A percentile compares a stretch with the other conserved stretches of the same genome.
These are phyloP conservation scores for Amanita inopinata DNA, from an alignment of 768 basidiomycete species.

Conservation along the genomic window DNA sequence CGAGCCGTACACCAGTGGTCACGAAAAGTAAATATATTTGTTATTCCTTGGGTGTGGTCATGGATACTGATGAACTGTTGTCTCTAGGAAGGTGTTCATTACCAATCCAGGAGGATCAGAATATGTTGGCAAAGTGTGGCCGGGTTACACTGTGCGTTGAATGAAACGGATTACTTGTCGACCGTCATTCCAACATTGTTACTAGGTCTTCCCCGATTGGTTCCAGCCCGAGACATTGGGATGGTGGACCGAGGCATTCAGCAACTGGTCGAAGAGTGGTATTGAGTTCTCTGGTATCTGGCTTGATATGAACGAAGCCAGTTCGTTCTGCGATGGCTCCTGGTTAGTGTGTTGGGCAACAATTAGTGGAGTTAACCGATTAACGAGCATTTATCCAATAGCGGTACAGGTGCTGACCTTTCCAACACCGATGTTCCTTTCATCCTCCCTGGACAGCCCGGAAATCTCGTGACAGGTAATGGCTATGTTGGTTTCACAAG, in stretches of 20 bases:
- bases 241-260: slow-evolving; percentile 25
- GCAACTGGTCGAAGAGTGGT: slow-evolving; percentile 21
- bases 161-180: neutral
- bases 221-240: slow-evolving; percentile 21
- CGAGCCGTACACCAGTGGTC: slow-evolving; percentile 54
- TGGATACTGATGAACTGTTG: slow-evolving; percentile 1
- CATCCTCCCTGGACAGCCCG: slow-evolving; percentile 47
- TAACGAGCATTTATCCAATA: slow-evolving; percentile 15
- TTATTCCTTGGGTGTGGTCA: slow-evolving; percentile 8
- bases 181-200: neutral
- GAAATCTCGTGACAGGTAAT: slow-evolving; percentile 32
- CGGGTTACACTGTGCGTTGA: slow-evolving; percentile 51
- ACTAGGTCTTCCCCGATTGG: slow-evolving; percentile 24
- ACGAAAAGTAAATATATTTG: slow-evolving; percentile 39
- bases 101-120: slow-evolving; percentile 67
- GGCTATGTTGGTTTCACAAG: neutral
- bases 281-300: slow-evolving; percentile 24
- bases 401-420: slow-evolving; percentile 48
- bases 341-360: slow-evolving; percentile 33
- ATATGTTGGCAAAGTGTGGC: slow-evolving; percentile 73
- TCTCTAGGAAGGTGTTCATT: slow-evolving; percentile 52
- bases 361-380: slow-evolving; percentile 7
- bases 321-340: slow-evolving; percentile 26
- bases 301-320: slow-evolving; percentile 27
- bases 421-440: slow-evolving; percentile 46